Evolutionary conservation across 73 alveolate species (phyloP), one percentile per base, ranked within the genome.

Genomic region (Paramecium pentaurelia): DNA sequence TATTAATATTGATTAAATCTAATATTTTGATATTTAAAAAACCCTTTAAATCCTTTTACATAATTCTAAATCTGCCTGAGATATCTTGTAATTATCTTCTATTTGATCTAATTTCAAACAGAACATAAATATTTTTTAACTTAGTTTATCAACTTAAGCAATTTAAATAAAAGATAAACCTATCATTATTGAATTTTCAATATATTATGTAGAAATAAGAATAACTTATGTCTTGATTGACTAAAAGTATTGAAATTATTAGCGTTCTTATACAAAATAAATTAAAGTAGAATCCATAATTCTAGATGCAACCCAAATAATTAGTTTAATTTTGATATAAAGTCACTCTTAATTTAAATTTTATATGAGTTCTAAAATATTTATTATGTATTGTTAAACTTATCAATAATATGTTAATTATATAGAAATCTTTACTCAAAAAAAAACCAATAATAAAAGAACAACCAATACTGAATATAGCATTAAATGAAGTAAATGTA

Each of bases 211-310:
- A 5, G 77, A 80, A 0, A 36, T 80, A 77, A 80, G 45, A 10
- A 80, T 80, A 47, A 8, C 91, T 77, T 77, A 80, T 44, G 49
- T 80, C 91, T 44, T 32, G 45, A 47, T 80, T 47, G 11, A 80
- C 30, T 40, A 80, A 25, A 12, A 44, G 28, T 9, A 18, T 49
- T 20, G 91, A 40, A 22, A 80, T 22, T 27, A 80, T 44, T 40
- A 80, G 34, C 75, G 44, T 80, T 80, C 91, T 77, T 18, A 80
- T 27, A 80, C 77, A 45, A 80, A 80, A 80, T 28, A 80, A 20
- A 27, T 77, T 44, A 51, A 80, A 49, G 58, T 45, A 80, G 77
- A 80, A 80, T 44, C 91, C 91, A 80, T 80, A 45, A 32, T 77
- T 77, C 25, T 80, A 80, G 47, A 58, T 77, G 77, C 91, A 80